phyloP scores from a whole-genome alignment of 352 stramenopile species.

The Pelagophyceae sp. region DNA sequence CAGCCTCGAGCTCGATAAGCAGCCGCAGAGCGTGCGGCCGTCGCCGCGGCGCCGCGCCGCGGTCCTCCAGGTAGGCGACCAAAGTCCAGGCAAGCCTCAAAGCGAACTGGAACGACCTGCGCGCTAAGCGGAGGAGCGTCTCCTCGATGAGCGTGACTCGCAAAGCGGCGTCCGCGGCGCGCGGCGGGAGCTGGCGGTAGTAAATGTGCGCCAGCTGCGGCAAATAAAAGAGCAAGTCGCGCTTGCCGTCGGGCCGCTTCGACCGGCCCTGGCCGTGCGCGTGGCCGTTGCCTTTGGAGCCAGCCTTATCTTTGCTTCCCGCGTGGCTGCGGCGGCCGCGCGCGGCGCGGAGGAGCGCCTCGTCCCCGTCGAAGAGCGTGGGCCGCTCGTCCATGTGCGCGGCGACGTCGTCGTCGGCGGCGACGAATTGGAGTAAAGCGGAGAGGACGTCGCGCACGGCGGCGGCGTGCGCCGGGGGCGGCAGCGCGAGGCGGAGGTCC shows the following conservation, averaged over 20 bases:
- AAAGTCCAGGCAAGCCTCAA: not conserved
- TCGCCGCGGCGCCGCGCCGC: not conserved
- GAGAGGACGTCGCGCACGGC: constrained; percentile 4
- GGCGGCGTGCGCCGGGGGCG: not conserved
- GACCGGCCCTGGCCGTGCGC: not conserved
- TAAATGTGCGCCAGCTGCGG: constrained; percentile 15
- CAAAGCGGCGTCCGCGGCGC: not conserved
- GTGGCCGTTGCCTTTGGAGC: too few relatives aligned
- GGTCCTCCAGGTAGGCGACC: constrained; percentile 14
- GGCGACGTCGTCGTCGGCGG: constrained; percentile 1
- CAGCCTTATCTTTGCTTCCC: too few relatives aligned
- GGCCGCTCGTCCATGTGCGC: not conserved
- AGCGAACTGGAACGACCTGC: constrained; percentile 7
- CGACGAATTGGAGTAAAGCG: not conserved
- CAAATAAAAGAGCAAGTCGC: constrained; percentile 6
- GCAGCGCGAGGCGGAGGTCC: not conserved
- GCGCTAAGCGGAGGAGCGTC: not conserved
- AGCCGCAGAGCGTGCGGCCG: constrained; percentile 9
- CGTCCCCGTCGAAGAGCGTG: not conserved
- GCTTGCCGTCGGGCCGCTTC: not conserved
- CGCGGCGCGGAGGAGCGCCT: too few relatives aligned
- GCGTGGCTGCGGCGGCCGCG: too few relatives aligned
- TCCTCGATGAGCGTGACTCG: constrained; percentile 2
- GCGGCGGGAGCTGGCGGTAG: constrained; percentile 3
- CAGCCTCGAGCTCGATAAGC: constrained; percentile 9